Base-by-base conservation (phyloP, 1,284 basidiomycete genomes). In the Takashimella tepidaria region DNA sequence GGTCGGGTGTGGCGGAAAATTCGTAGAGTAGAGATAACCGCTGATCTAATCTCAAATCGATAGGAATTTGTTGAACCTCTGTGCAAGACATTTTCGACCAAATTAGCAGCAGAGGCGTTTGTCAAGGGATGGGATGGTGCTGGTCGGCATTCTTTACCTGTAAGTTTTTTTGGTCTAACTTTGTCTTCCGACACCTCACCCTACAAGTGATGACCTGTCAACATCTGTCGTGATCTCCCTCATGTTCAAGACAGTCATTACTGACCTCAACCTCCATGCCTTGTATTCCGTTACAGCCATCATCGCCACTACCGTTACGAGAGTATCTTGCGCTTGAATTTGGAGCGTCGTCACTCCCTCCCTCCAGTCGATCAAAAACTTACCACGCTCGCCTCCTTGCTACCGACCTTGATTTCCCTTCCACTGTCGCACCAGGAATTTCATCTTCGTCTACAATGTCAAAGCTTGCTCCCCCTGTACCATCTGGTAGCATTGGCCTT, bases 81-180 rank as follows among this genome's bases (percentile, higher is more conserved):
- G 12, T 59, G 55, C 56, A 65, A 64, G 48, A 65, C 63, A 6
- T 70, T 68, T 42, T 68, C 64, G 2, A 64, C 68, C 5, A 50
- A 54, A 23, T 45, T 67, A 20, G 67, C 67, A 5, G 68, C 68
- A 10, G 54, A 66, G 41, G 68, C 66, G 0, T 68, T 55, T 50
- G 57, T 70, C 11, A 41, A 42, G 21, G 68, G 68, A 2, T 70
- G 68, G 68, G 55, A 68, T 43, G 66, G 68, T n/a, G 59, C 60
- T 13, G 66, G 66, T 16, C 47, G 60, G 31, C 62, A 65, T 50
- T 59, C 59, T 23, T 43, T 68, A 53, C 67, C 66, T 40, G 66
- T 68, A 49, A 56, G 67, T 63, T 50, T 25, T 27, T 45, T 19
- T 6, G 24, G 8, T 22, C 5, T 42, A 5, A 22, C 21, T 26